These are phyloP conservation scores for Fusarium redolens DNA, from an alignment of 2,329 filamentous ascomycete species.

Conservation along the genomic window DNA sequence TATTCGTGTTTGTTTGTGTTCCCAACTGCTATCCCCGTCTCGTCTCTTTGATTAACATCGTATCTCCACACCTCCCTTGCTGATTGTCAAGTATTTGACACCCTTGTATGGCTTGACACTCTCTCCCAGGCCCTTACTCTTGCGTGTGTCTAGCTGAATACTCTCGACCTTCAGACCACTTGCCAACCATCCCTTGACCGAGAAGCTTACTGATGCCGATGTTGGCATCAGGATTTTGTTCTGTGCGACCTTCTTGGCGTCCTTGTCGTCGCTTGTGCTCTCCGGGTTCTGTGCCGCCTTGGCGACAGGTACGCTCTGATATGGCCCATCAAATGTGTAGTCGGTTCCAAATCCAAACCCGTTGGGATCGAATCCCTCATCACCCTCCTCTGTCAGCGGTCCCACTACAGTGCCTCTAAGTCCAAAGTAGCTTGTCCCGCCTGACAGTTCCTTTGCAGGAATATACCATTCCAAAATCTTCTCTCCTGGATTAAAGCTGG, in stretches of 20 bases:
- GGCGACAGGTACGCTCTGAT: constrained; percentile 59
- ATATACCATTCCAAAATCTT: constrained; percentile 85
- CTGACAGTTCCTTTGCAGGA: constrained; percentile 78
- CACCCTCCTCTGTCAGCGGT: constrained; percentile 60
- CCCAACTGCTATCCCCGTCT: neutral
- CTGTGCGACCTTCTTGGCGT: constrained; percentile 69
- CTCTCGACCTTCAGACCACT: constrained; percentile 76
- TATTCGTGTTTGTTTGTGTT: neutral
- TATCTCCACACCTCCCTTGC: constrained; percentile 72
- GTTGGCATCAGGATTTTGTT: constrained; percentile 84
- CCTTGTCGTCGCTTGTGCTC: constrained; percentile 56
- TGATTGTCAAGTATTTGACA: constrained; percentile 92
- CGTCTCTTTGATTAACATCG: constrained; percentile 58
- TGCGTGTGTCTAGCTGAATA: constrained; percentile 77
- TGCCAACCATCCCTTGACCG: constrained; percentile 75
- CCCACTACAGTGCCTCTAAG: constrained; percentile 86
- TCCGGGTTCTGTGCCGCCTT: constrained; percentile 50
- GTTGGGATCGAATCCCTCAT: constrained; percentile 61
- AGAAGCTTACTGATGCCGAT: constrained; percentile 78
- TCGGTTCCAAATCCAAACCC: constrained; percentile 64
- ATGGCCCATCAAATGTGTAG: constrained; percentile 67
- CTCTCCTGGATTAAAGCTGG: constrained; percentile 80
- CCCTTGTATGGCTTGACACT: constrained; percentile 96
- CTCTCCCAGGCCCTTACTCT: constrained; percentile 86
- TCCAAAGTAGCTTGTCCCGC: constrained; percentile 74